Conservation (phyloP, 176 grass and related monocot species). For the Hyparrhenia diplandra region DNA sequence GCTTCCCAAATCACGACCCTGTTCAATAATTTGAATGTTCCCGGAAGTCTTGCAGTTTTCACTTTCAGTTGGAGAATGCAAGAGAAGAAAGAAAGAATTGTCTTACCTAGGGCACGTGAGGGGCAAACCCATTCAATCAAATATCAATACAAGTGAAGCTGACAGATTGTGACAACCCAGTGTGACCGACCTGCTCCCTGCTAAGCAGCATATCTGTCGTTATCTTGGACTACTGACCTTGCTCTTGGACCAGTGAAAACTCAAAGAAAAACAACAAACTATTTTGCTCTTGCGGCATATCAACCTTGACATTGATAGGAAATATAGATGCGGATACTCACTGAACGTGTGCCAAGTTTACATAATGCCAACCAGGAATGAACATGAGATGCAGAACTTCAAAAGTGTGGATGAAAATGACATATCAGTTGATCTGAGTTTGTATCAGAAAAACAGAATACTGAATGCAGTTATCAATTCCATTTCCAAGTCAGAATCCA, state of each 20-base stretch:
- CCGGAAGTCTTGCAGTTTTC: not conserved
- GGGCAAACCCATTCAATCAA: not conserved
- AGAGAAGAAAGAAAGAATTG: not conserved
- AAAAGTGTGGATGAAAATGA: not conserved
- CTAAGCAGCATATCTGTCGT: slow-evolving; percentile 6
- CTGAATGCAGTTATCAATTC: not conserved
- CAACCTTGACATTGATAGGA: not conserved
- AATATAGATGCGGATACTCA: not conserved
- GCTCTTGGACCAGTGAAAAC: not conserved
- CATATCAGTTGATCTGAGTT: not conserved
- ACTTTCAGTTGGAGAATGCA: not conserved
- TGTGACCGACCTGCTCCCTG: slow-evolving; percentile 20
- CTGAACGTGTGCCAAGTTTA: not conserved
- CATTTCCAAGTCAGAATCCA: not conserved
- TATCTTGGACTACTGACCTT: slow-evolving; percentile 11
- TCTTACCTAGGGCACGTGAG: not conserved
- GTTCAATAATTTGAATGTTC: not conserved
- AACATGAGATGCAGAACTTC: not conserved
- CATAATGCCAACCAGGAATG: not conserved
- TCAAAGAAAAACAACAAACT: not conserved
- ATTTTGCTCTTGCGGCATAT: not conserved
- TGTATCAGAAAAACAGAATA: not conserved
- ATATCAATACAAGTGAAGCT: not conserved
- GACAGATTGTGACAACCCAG: not conserved
- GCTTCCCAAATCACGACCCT: not conserved